Conservation (phyloP, 208 protist species). For the Acanthamoeba triangularis region DNA sequence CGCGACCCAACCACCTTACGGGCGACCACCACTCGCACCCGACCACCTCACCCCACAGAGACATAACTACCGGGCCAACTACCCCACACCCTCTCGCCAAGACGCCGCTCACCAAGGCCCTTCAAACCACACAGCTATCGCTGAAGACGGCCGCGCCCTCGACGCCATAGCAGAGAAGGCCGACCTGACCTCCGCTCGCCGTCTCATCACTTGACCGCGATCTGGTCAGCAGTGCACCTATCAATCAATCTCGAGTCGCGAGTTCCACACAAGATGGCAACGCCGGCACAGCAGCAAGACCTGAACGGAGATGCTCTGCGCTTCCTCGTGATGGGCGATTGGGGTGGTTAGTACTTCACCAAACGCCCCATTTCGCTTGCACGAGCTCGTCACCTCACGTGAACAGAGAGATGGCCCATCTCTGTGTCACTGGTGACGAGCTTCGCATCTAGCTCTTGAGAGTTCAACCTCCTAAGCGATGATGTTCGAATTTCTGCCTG, state of each 20-base stretch:
- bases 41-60: background rate
- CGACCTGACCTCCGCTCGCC: background rate
- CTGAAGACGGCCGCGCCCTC: background rate
- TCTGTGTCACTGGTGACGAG: background rate
- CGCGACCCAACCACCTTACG: background rate
- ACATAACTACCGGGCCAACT: background rate
- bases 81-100: background rate
- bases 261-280: background rate
- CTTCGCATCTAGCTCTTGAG: background rate
- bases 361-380: background rate
- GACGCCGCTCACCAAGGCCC: background rate
- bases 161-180: background rate
- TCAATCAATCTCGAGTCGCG: background rate
- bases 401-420: background rate
- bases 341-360: constrained; percentile 42
- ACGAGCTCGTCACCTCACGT: background rate
- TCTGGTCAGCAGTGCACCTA: background rate
- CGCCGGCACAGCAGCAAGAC: background rate
- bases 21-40: background rate
- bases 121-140: background rate
- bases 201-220: no score
- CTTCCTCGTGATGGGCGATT: constrained; percentile 82
- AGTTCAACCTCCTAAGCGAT: constrained; percentile 5
- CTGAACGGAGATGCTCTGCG: background rate
- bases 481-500: background rate